Evolutionary conservation across 805 yeast genomes (phyloP).

Genomic region (Hanseniaspora guilliermondii): DNA sequence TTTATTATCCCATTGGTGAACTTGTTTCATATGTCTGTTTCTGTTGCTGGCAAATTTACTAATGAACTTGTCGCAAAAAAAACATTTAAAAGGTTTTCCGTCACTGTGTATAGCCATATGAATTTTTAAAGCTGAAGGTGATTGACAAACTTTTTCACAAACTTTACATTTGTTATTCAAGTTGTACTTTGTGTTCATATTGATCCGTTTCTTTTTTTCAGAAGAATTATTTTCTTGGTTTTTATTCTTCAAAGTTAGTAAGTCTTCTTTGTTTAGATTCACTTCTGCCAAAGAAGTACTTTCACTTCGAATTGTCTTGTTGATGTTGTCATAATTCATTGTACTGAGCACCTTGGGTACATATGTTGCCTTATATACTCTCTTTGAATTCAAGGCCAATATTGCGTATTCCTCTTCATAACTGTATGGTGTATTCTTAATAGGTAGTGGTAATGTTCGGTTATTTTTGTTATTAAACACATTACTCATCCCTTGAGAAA

Average conservation of each 20-base stretch:
- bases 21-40: slow-evolving; percentile 14
- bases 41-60: slow-evolving; percentile 11
- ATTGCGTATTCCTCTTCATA: slow-evolving; percentile 1
- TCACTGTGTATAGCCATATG: slow-evolving; percentile 11
- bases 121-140: slow-evolving; percentile 11
- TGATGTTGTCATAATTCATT: neutral
- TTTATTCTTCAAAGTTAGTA: neutral
- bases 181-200: neutral
- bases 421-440: neutral
- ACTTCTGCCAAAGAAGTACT: neutral
- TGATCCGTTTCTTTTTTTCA: neutral
- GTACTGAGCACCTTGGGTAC: neutral
- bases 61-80: slow-evolving; percentile 6
- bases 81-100: slow-evolving; percentile 11
- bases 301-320: neutral
- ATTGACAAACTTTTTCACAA: slow-evolving; percentile 10
- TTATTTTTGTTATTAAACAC: neutral
- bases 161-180: neutral
- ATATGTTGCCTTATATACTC: neutral
- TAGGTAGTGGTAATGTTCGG: slow-evolving; percentile 1
- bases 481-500: neutral
- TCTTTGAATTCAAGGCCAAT: neutral
- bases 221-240: neutral
- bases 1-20: slow-evolving; percentile 10
- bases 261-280: neutral